Evolutionary conservation across 768 basidiomycete species (phyloP).

Genomic region (Boletus edulis): DNA sequence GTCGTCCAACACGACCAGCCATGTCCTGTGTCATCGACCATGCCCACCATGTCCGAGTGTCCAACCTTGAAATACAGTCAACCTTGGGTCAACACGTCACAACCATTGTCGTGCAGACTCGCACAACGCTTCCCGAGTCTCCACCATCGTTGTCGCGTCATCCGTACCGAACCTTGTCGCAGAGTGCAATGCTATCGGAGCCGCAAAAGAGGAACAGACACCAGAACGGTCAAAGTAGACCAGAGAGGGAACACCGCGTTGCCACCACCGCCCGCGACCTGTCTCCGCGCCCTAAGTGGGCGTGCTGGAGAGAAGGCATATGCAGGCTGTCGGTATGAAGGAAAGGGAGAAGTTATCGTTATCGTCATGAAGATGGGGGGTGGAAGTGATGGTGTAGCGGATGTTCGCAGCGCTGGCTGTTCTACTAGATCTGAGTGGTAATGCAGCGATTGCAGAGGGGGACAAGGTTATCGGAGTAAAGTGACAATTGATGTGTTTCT

Average conservation of each 20-base stretch:
- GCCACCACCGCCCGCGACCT: slow-evolving; percentile 7
- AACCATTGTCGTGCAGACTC: not conserved
- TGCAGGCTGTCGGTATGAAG: slow-evolving; percentile 10
- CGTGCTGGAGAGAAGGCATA: slow-evolving; percentile 13
- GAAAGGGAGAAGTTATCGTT: too few relatives aligned
- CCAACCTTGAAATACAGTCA: not conserved
- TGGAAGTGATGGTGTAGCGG: not conserved
- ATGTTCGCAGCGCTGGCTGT: not conserved
- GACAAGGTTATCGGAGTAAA: not conserved
- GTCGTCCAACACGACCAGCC: not conserved
- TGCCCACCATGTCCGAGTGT: not conserved
- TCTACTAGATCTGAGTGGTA: not conserved
- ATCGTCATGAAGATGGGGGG: not conserved
- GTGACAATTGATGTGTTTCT: not conserved
- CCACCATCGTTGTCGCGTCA: not conserved
- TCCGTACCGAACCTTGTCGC: slow-evolving; percentile 4
- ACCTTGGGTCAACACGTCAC: not conserved
- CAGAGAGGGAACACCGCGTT: not conserved
- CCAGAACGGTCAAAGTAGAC: not conserved
- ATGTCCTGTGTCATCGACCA: not conserved
- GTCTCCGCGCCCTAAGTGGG: slow-evolving; percentile 18
- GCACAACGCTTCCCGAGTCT: not conserved
- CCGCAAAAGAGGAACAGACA: not conserved
- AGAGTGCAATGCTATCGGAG: not conserved
- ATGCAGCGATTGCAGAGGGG: not conserved